Percentiles rank a stretch among this genome's conserved stretches.
Conservation (phyloP, 495 filamentous ascomycete species). For the Xylaria castorea region DNA sequence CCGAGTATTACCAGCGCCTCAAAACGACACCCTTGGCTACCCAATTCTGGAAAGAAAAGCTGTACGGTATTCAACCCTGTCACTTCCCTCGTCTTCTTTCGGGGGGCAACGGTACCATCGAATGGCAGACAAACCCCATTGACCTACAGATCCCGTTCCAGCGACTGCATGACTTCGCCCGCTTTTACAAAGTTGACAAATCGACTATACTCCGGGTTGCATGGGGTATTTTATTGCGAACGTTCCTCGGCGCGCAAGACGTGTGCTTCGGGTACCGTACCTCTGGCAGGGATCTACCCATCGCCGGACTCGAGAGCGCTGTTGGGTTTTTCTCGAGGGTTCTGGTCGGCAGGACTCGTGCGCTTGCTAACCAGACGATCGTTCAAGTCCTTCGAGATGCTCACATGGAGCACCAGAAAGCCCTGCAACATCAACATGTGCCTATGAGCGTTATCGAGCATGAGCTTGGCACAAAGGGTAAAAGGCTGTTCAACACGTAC, state of each 20-base stretch:
- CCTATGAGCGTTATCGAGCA: constrained; percentile 52
- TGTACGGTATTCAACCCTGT: constrained; percentile 45
- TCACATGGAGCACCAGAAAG: constrained; percentile 42
- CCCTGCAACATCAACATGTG: constrained; percentile 52
- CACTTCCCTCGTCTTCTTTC: constrained; percentile 48
- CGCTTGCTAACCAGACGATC: constrained; percentile 42
- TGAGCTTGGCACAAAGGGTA: constrained; percentile 49
- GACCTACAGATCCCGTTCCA: constrained; percentile 47
- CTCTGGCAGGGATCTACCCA: constrained; percentile 48
- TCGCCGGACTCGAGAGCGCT: constrained; percentile 45
- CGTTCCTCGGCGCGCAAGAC: constrained; percentile 47
- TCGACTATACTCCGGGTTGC: constrained; percentile 54
- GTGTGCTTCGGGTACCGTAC: constrained; percentile 55
- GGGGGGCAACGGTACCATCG: constrained; percentile 25
- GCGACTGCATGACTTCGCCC: constrained; percentile 45
- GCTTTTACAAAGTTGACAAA: constrained; percentile 40
- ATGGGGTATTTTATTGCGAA: constrained; percentile 53
- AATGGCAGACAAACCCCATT: constrained; percentile 44
- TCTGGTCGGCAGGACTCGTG: constrained; percentile 44
- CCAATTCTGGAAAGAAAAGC: constrained; percentile 52
- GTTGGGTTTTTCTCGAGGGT: constrained; percentile 54
- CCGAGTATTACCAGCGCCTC: constrained; percentile 49
- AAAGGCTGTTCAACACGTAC: constrained; percentile 53
- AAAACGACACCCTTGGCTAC: constrained; percentile 43
- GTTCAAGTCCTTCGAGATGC: constrained; percentile 41